phyloP scores from a whole-genome alignment of 2,329 filamentous ascomycete species.

The Ciborinia camelliae region DNA sequence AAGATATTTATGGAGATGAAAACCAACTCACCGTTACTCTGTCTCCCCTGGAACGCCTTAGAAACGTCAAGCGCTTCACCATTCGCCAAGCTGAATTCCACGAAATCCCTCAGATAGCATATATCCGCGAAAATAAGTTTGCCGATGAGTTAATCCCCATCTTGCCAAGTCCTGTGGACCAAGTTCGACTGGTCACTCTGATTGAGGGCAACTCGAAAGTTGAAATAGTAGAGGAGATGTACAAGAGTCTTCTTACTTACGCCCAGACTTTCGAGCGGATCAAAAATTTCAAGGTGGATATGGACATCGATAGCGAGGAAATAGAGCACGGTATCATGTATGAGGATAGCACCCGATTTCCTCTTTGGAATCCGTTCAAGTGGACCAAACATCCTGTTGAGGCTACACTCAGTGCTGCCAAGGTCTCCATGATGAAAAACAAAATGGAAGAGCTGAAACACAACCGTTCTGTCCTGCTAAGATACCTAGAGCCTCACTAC shows the following conservation, averaged over 20 bases:
- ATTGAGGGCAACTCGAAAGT: not conserved
- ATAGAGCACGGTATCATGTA: not conserved
- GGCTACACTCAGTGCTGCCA: not conserved
- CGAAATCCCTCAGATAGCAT: not conserved
- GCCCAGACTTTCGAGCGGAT: not conserved
- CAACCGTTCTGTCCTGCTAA: not conserved
- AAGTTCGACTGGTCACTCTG: not conserved
- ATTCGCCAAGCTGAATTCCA: not conserved
- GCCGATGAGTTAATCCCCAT: not conserved
- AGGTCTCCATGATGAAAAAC: not conserved
- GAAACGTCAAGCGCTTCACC: not conserved
- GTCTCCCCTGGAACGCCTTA: not conserved
- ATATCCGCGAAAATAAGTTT: not conserved
- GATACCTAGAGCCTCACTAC: not conserved
- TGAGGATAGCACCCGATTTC: not conserved
- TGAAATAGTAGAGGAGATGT: not conserved
- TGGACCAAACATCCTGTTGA: not conserved
- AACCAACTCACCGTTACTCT: not conserved
- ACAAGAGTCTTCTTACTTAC: not conserved
- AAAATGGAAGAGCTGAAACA: not conserved
- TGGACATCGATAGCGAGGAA: not conserved
- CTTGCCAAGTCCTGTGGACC: not conserved
- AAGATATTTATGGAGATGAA: not conserved
- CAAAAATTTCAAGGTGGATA: not conserved
- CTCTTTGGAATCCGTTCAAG: not conserved